A percentile compares a stretch with the other conserved stretches of the same genome.
Conservation (phyloP, 495 filamentous ascomycete genomes). For the Halenospora varia region DNA sequence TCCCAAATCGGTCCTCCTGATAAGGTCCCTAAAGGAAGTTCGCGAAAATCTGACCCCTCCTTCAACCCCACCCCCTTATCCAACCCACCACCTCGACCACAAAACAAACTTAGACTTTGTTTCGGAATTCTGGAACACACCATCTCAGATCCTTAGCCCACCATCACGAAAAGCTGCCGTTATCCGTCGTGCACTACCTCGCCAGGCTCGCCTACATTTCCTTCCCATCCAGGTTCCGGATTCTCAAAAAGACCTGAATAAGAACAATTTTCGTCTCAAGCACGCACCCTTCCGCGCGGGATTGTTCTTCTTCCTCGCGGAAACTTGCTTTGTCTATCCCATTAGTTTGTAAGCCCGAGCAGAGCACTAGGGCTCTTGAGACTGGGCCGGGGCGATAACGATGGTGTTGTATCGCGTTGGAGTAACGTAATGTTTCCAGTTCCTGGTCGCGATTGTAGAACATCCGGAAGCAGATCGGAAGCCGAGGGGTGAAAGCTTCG, state of each 20-base stretch:
- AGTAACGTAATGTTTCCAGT: background rate
- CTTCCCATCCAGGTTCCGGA: too few species aligned
- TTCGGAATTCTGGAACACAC: background rate
- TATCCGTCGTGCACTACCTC: too few species aligned
- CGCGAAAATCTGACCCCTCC: background rate
- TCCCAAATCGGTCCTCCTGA: background rate
- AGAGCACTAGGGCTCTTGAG: too few species aligned
- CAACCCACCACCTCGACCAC: background rate
- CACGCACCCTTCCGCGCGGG: background rate
- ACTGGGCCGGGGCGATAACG: too few species aligned
- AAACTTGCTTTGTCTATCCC: too few species aligned
- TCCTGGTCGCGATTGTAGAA: background rate
- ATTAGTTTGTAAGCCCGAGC: too few species aligned
- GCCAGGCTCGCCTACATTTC: too few species aligned
- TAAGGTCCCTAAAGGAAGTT: background rate
- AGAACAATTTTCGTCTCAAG: background rate
- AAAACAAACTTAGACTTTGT: background rate
- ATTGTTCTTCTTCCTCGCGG: too few species aligned
- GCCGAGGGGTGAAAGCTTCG: too few species aligned
- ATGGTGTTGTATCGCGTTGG: background rate
- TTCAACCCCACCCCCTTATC: background rate
- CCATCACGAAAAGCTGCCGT: background rate
- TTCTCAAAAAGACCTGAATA: too few species aligned
- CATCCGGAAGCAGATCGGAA: too few species aligned
- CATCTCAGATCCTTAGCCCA: background rate